Evolutionary conservation across 352 stramenopile genomes (phyloP).

Genomic region (Phytophthora citricola): DNA sequence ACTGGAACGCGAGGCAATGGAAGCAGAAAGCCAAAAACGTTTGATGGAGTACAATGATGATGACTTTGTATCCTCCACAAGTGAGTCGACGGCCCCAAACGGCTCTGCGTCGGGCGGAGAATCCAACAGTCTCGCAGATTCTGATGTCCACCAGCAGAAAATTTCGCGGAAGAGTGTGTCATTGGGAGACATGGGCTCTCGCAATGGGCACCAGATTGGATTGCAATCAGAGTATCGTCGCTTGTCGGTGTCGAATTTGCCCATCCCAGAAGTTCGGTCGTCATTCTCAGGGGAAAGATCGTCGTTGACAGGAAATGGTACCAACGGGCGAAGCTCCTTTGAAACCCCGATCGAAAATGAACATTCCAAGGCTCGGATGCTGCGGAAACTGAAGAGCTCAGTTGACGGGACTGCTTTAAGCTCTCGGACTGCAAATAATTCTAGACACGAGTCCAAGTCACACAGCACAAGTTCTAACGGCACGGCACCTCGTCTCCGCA

Average conservation of each 20-base stretch:
- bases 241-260: conserved; percentile 41
- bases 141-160: conserved; percentile 22
- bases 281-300: conserved; percentile 45
- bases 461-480: conserved; percentile 20
- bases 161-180: conserved; percentile 28
- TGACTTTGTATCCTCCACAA: conserved; percentile 45
- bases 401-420: conserved; percentile 24
- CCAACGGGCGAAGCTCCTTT: conserved; percentile 51
- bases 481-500: conserved; percentile 48
- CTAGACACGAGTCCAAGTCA: conserved; percentile 17
- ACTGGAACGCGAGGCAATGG: conserved; percentile 74
- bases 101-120: conserved; percentile 10
- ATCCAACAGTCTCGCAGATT: conserved; percentile 12
- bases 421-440: conserved; percentile 17
- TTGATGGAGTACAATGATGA: conserved; percentile 41
- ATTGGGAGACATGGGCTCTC: conserved; percentile 17
- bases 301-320: conserved; percentile 38
- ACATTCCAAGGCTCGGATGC: conserved; percentile 66
- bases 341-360: conserved; percentile 65
- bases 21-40: conserved; percentile 47
- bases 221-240: conserved; percentile 23
- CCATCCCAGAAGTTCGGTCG: conserved; percentile 39
- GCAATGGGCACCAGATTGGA: conserved; percentile 4
- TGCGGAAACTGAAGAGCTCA: conserved; percentile 69
- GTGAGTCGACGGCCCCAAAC: conserved; percentile 36